phyloP scores from a whole-genome alignment of 495 filamentous ascomycete genomes.

The Daldinia loculata region DNA sequence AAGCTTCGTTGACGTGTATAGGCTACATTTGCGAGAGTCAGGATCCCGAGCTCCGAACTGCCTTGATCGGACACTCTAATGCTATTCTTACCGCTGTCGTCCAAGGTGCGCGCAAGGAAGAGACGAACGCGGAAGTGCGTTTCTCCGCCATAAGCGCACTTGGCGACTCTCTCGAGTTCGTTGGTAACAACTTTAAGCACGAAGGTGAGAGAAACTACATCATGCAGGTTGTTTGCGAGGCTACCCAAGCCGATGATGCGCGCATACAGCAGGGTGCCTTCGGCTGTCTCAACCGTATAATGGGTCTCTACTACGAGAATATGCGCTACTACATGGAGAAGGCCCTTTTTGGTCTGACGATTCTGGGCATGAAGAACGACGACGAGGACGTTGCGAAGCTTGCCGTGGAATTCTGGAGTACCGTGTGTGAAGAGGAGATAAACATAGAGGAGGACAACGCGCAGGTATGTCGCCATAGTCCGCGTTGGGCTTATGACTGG shows the following conservation, averaged over 20 bases:
- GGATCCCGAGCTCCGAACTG: slow-evolving; percentile 83
- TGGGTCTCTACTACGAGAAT: slow-evolving; percentile 97
- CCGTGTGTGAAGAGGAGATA: slow-evolving; percentile 97
- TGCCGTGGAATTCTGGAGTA: slow-evolving; percentile 99
- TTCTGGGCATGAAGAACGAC: slow-evolving; percentile 96
- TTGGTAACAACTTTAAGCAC: slow-evolving; percentile 96
- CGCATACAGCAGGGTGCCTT: slow-evolving; percentile 95
- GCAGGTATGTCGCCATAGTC: slow-evolving; percentile 64
- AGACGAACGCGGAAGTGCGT: slow-evolving; percentile 87
- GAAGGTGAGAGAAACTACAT: slow-evolving; percentile 99
- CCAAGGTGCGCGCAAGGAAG: slow-evolving; percentile 95
- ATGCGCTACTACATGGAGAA: slow-evolving; percentile 99
- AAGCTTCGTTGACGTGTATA: slow-evolving; percentile 91
- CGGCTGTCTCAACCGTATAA: slow-evolving; percentile 96
- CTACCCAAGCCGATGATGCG: slow-evolving; percentile 87
- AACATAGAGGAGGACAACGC: slow-evolving; percentile 96
- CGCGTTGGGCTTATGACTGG: neutral
- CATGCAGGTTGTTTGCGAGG: slow-evolving; percentile 99
- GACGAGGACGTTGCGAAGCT: slow-evolving; percentile 98
- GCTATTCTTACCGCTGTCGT: slow-evolving; percentile 97
- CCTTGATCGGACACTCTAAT: slow-evolving; percentile 86
- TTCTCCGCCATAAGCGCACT: slow-evolving; percentile 91
- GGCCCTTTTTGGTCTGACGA: slow-evolving; percentile 96
- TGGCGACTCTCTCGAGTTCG: slow-evolving; percentile 97
- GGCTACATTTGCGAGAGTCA: slow-evolving; percentile 98